Conservation (phyloP, 2,329 filamentous ascomycete genomes). For the Colletotrichum paranaense region DNA sequence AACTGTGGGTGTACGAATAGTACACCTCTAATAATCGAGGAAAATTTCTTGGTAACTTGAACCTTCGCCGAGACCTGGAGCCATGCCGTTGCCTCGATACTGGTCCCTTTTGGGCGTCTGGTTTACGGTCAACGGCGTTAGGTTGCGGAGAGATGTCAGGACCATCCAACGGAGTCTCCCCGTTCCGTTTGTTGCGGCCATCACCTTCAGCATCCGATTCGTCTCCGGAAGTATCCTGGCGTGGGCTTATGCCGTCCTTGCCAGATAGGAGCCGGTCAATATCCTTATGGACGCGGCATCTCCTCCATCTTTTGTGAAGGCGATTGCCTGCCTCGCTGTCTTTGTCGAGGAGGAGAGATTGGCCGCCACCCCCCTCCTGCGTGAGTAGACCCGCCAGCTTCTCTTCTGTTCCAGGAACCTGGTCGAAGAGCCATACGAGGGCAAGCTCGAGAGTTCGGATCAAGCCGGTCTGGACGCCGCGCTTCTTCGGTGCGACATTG, state of each 20-base stretch:
- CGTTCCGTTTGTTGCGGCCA: slow-evolving; percentile 20
- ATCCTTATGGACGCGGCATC: slow-evolving; percentile 69
- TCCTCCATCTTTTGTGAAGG: slow-evolving; percentile 72
- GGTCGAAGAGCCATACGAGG: slow-evolving; percentile 74
- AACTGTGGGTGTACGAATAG: slow-evolving; percentile 80
- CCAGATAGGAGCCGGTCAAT: slow-evolving; percentile 72
- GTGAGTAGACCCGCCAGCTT: slow-evolving; percentile 66
- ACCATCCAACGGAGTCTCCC: slow-evolving; percentile 9
- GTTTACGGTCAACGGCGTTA: slow-evolving; percentile 10
- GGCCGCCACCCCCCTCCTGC: slow-evolving; percentile 50
- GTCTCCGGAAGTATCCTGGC: slow-evolving; percentile 47
- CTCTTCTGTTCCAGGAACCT: slow-evolving; percentile 68
- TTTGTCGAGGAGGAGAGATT: slow-evolving; percentile 62
- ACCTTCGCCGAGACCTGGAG: slow-evolving; percentile 12
- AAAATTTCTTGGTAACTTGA: slow-evolving; percentile 62
- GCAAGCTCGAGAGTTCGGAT: slow-evolving; percentile 79
- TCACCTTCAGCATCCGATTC: slow-evolving; percentile 45
- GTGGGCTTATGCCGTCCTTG: slow-evolving; percentile 44
- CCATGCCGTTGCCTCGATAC: slow-evolving; percentile 15
- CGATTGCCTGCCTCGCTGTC: slow-evolving; percentile 63
- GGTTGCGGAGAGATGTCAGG: slow-evolving; percentile 6
- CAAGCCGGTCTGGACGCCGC: slow-evolving; percentile 84
- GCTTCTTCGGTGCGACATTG: slow-evolving; percentile 78
- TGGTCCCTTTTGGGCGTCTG: not conserved
- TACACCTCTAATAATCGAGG: slow-evolving; percentile 77